Base-by-base conservation (phyloP, 768 basidiomycete species). In the Pleurotus pulmonarius region DNA sequence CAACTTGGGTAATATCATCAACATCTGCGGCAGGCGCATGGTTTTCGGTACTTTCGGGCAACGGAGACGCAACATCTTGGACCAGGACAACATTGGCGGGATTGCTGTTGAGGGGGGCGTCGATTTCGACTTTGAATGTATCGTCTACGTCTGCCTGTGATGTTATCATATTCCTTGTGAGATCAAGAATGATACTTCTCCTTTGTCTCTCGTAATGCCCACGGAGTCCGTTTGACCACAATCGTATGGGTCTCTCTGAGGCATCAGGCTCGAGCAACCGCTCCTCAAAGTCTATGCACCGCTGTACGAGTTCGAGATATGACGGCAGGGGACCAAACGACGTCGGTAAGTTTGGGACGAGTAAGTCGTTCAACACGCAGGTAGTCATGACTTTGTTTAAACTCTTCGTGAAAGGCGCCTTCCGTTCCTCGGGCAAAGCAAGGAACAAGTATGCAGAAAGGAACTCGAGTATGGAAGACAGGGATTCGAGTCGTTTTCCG, bases 161-260 rank as follows among this genome's bases (percentile, higher is more conserved):
- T n/a, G 85, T 59, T 16, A 93, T 76, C 44, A 85, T 73, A 13
- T 63, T 63, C 56, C 92, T 76, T 12, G 83, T 78, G n/a, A 70
- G 69, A 41, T 89, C 85, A 5, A 93, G 75, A 45, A 94, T 82
- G 51, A 76, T 73, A 34, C 81, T 71, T 12, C 93, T 78, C 62
- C 92, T 71, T 61, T 87, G 83, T 58, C 83, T 83, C 67, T 94
- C 93, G 67, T 94, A 96, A 68, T 92, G 90, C 2, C 76, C 70
- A 15, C 82, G 79, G 9, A 91, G 77, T 3, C 82, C 80, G 48
- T 86, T 79, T 3, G 79, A 81, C 90, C 94, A 96, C 5, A 70
- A 63, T 63, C 81, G 79, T 55, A 95, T 80, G 5, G 83, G 72
- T 22, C 73, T 73, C 45, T 86, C 83, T 4, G 71, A 70, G 11